Percentiles rank a stretch among this genome's conserved stretches.
These are phyloP conservation scores for Globisporangium barbulae DNA, from an alignment of 352 stramenopile genomes.

Conservation along the genomic window DNA sequence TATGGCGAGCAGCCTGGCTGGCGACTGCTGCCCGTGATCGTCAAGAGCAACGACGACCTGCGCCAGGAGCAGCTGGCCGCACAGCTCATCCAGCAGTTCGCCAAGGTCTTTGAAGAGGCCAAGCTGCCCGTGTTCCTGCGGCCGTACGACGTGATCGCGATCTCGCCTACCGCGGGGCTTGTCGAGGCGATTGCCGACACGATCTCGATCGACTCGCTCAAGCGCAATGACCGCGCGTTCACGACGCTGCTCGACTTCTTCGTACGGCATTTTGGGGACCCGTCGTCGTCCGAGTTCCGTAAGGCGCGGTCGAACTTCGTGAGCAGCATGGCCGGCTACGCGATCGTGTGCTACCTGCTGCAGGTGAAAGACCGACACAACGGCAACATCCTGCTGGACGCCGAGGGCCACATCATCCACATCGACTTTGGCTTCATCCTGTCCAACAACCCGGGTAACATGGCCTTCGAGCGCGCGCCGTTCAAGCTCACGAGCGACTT, in stretches of 20 bases:
- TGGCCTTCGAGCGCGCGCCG: constrained; percentile 94
- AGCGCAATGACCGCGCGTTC: constrained; percentile 94
- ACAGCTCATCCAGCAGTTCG: constrained; percentile 95
- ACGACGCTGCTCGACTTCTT: constrained; percentile 94
- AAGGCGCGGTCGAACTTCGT: constrained; percentile 87
- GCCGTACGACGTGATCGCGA: constrained; percentile 96
- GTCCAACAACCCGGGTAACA: constrained; percentile 91
- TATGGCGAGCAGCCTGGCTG: constrained; percentile 84
- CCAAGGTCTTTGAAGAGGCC: constrained; percentile 93
- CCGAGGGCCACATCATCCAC: constrained; percentile 95
- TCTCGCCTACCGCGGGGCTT: constrained; percentile 90
- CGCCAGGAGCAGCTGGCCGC: constrained; percentile 97
- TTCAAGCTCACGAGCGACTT: constrained; percentile 99
- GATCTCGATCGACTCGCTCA: constrained; percentile 97
- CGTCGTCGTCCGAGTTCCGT: constrained; percentile 63
- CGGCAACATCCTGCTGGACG: constrained; percentile 96
- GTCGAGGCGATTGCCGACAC: constrained; percentile 97
- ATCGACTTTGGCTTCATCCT: constrained; percentile 98
- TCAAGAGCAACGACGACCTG: constrained; percentile 98
- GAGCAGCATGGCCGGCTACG: constrained; percentile 85
- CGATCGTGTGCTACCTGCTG: constrained; percentile 95
- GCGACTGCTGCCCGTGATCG: constrained; percentile 93
- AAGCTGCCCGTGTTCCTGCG: constrained; percentile 94
- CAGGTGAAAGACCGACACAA: constrained; percentile 99
- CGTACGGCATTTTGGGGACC: constrained; percentile 88